Evolutionary conservation across 352 stramenopile species (phyloP).

Genomic region (Globisporangium irregulare): DNA sequence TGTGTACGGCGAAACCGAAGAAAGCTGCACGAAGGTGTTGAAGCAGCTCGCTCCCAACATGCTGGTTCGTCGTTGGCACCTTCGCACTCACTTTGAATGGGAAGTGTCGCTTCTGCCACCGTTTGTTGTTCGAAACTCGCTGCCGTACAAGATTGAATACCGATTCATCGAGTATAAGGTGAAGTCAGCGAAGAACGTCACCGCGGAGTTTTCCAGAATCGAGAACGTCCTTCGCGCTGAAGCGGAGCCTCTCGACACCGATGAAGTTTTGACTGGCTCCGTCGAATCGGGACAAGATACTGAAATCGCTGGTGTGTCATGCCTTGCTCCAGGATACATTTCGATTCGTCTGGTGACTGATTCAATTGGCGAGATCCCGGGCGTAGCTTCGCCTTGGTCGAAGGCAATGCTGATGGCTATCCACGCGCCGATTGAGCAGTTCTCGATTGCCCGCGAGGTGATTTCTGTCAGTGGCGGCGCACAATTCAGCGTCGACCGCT

Average conservation of each 20-base stretch:
- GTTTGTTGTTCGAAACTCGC: conserved; percentile 85
- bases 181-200: conserved; percentile 46
- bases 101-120: conserved; percentile 70
- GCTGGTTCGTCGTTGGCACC: conserved; percentile 68
- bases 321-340: conserved; percentile 68
- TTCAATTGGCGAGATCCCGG: conserved; percentile 19
- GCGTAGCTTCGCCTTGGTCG: conserved; percentile 55
- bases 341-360: conserved; percentile 54
- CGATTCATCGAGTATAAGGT: conserved; percentile 82
- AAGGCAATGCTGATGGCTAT: conserved; percentile 86
- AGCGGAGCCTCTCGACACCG: conserved; percentile 22
- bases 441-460: conserved; percentile 61
- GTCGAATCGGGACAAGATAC: conserved; percentile 71
- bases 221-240: conserved; percentile 49
- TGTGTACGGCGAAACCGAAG: conserved; percentile 71
- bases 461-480: conserved; percentile 50
- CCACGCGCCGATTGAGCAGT: conserved; percentile 65
- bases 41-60: conserved; percentile 74
- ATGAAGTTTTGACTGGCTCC: conserved; percentile 42
- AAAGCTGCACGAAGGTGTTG: conserved; percentile 69
- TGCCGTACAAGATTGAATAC: conserved; percentile 85
- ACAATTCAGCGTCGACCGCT: conserved; percentile 69
- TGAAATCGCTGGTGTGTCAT: conserved; percentile 74
- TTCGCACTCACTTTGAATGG: conserved; percentile 79
- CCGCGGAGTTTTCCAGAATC: conserved; percentile 55